Percentiles rank a stretch among this genome's conserved stretches.
Evolutionary conservation across 768 basidiomycete genomes (phyloP).

Genomic region (Pholiota conissans): DNA sequence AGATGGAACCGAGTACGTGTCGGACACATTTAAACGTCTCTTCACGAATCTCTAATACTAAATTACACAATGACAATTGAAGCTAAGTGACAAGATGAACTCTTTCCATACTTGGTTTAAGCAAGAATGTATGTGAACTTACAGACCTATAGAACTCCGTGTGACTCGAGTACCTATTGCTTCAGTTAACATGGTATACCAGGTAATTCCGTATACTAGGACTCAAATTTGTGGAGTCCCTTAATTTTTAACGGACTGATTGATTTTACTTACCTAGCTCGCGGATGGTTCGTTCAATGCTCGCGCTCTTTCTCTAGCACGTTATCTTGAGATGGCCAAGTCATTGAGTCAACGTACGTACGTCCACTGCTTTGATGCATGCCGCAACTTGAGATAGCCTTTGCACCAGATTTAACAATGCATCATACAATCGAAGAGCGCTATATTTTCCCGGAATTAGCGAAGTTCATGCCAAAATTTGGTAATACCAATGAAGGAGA

Average conservation of each 20-base stretch:
- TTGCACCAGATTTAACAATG: conserved; percentile 43
- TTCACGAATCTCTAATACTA: not conserved
- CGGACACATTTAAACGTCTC: not conserved
- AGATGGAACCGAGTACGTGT: conserved; percentile 23
- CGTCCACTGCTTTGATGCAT: conserved; percentile 4
- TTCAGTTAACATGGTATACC: conserved; percentile 44
- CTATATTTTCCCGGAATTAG: conserved; percentile 52
- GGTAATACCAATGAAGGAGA: conserved; percentile 35
- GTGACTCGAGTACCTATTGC: not conserved
- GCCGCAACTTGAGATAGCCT: not conserved
- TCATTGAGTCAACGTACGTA: conserved; percentile 48
- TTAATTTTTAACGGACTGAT: not conserved
- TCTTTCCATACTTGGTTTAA: conserved; percentile 46
- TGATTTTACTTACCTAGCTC: conserved; percentile 29
- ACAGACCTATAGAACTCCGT: not conserved
- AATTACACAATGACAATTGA: not conserved
- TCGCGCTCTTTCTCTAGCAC: conserved; percentile 40
- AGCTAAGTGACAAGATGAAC: conserved; percentile 35
- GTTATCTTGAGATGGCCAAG: conserved; percentile 40
- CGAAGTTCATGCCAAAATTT: conserved; percentile 49
- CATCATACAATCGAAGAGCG: conserved; percentile 60
- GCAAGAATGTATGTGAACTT: conserved; percentile 40
- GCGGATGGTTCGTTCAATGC: conserved; percentile 52
- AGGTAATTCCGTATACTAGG: conserved; percentile 25
- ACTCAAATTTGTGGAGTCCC: not conserved